A percentile compares a stretch with the other conserved stretches of the same genome.
phyloP scores from a whole-genome alignment of 768 basidiomycete genomes.

The Lentinula boryana region DNA sequence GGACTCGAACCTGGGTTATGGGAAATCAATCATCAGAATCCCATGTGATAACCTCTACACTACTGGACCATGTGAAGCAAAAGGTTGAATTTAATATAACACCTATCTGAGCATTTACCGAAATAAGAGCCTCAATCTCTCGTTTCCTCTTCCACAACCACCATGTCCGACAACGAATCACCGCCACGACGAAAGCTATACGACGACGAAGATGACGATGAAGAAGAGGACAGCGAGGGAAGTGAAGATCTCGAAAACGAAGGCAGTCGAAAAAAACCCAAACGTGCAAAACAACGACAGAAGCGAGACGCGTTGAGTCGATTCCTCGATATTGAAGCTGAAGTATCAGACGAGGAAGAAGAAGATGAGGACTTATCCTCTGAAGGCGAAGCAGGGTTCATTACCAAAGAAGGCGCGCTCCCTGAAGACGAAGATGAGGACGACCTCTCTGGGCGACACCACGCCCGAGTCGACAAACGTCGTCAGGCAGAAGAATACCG shows the following conservation, averaged over 20 bases:
- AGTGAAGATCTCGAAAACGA: constrained; percentile 49
- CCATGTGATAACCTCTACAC: neutral
- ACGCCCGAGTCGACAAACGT: constrained; percentile 62
- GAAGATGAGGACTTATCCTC: constrained; percentile 78
- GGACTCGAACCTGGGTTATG: constrained; percentile 8
- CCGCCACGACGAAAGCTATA: constrained; percentile 8
- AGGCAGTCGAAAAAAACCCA: constrained; percentile 34
- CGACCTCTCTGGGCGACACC: constrained; percentile 47
- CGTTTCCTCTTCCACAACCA: constrained; percentile 15
- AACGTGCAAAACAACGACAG: constrained; percentile 67
- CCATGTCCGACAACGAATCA: constrained; percentile 38
- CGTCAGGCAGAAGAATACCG: constrained; percentile 53
- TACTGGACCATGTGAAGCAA: neutral
- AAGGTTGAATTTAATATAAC: neutral
- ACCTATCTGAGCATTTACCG: too few species aligned
- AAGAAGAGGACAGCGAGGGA: constrained; percentile 41
- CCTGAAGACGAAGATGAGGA: constrained; percentile 66
- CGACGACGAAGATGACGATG: constrained; percentile 36
- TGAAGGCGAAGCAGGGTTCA: constrained; percentile 36
- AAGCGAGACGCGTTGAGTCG: constrained; percentile 61
- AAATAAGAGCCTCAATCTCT: neutral
- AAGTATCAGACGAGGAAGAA: constrained; percentile 95
- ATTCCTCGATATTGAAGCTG: constrained; percentile 95
- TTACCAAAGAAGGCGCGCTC: constrained; percentile 13
- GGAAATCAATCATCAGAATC: neutral